phyloP scores from a whole-genome alignment of 768 basidiomycete genomes.

The Mycena polygramma region DNA sequence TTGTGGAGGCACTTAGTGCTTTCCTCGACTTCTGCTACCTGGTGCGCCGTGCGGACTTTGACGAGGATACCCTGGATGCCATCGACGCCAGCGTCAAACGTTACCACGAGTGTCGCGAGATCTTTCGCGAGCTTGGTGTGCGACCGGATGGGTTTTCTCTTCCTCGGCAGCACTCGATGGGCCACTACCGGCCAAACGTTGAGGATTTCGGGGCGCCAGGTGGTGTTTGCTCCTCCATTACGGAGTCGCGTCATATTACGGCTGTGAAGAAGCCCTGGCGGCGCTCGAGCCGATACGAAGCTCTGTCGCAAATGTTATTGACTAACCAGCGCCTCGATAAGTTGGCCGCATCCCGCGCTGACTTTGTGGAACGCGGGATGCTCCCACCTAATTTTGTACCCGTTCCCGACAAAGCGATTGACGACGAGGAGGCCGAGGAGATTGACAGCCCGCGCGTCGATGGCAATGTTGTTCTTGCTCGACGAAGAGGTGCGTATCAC shows the following conservation, averaged over 20 bases:
- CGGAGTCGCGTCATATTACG: slow-evolving; percentile 42
- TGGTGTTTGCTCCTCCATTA: slow-evolving; percentile 27
- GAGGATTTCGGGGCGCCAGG: slow-evolving; percentile 1
- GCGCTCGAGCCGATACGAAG: slow-evolving; percentile 38
- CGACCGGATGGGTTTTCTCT: slow-evolving; percentile 34
- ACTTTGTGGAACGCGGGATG: slow-evolving; percentile 39
- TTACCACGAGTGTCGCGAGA: slow-evolving; percentile 34
- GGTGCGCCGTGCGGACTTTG: slow-evolving; percentile 31
- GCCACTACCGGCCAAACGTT: slow-evolving; percentile 37
- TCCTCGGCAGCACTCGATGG: slow-evolving; percentile 37
- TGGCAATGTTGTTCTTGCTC: slow-evolving; percentile 31
- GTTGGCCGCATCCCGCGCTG: slow-evolving; percentile 34
- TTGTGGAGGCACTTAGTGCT: slow-evolving; percentile 31
- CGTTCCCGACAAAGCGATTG: slow-evolving; percentile 13
- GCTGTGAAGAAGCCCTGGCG: slow-evolving; percentile 45
- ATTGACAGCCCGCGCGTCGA: slow-evolving; percentile 23
- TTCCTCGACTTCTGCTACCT: slow-evolving; percentile 45
- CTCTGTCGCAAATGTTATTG: slow-evolving; percentile 40
- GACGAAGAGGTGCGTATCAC: slow-evolving; percentile 9
- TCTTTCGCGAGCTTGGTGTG: slow-evolving; percentile 32
- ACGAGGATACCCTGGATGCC: slow-evolving; percentile 10
- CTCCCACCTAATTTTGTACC: slow-evolving; percentile 14
- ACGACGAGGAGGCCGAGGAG: slow-evolving; percentile 10
- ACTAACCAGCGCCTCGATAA: slow-evolving; percentile 41
- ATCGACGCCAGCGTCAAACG: slow-evolving; percentile 19